Evolutionary conservation across 306 rosid species (phyloP).

Genomic region (Fragaria iinumae): DNA sequence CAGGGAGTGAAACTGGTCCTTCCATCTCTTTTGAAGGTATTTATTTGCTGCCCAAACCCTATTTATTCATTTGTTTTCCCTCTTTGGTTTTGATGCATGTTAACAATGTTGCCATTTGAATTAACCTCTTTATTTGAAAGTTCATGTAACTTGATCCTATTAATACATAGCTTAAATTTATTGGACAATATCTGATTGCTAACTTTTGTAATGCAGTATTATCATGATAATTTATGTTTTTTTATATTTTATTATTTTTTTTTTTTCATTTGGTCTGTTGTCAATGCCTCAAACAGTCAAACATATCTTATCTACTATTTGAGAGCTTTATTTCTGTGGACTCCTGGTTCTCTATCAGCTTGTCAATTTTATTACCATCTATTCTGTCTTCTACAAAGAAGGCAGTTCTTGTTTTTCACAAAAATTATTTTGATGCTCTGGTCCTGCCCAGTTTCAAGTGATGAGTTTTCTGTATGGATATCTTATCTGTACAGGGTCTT

Average conservation of each 20-base stretch:
- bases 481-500: conserved; percentile 68
- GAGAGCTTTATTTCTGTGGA: background rate
- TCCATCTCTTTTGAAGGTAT: conserved; percentile 93
- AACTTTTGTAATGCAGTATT: background rate
- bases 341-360: background rate
- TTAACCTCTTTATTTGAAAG: background rate
- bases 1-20: conserved; percentile 99
- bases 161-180: background rate
- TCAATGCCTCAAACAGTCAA: background rate
- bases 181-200: background rate
- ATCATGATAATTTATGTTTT: background rate
- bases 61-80: background rate
- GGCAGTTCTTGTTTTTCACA: background rate
- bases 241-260: too few relatives aligned
- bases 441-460: background rate
- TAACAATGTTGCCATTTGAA: background rate
- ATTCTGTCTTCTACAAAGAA: background rate
- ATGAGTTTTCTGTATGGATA: background rate
- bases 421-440: background rate
- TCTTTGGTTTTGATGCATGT: background rate
- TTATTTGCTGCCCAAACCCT: conserved; percentile 7
- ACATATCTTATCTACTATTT: background rate
- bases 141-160: background rate
- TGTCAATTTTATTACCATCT: background rate
- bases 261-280: background rate